These are phyloP conservation scores for Coemansia reversa DNA, from an alignment of 192 early-diverging fungal species.

Conservation along the genomic window DNA sequence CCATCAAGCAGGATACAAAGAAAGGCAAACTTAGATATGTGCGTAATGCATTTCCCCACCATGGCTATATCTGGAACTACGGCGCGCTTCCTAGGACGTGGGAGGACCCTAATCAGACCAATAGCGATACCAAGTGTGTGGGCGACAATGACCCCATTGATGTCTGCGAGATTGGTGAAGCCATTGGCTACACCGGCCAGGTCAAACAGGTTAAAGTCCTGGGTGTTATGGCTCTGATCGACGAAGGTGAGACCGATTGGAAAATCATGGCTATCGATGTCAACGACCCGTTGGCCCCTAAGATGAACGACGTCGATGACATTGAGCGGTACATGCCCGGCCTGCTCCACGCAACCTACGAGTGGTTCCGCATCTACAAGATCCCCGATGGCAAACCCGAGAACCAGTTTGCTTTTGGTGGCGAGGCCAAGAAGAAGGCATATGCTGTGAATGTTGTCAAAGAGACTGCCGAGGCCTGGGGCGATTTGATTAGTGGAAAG, in stretches of 20 bases:
- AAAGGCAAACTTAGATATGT: conserved; percentile 99
- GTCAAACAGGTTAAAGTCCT: conserved; percentile 99
- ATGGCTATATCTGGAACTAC: conserved; percentile 99
- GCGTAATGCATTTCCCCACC: conserved; percentile 98
- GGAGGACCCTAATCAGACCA: conserved; percentile 91
- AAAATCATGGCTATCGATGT: conserved; percentile 98
- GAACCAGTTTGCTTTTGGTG: conserved; percentile 98
- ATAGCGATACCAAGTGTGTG: conserved; percentile 92
- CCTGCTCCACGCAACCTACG: conserved; percentile 92
- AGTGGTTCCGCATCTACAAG: conserved; percentile 99
- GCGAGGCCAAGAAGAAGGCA: conserved; percentile 77
- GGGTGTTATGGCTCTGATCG: conserved; percentile 97
- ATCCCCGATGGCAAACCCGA: conserved; percentile 99
- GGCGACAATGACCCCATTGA: conserved; percentile 99
- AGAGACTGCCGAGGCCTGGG: conserved; percentile 96
- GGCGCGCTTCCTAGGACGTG: conserved; percentile 99
- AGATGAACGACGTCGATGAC: conserved; percentile 98
- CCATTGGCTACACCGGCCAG: conserved; percentile 87
- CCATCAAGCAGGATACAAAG: conserved; percentile 98
- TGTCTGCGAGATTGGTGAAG: conserved; percentile 97
- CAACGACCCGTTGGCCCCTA: conserved; percentile 94
- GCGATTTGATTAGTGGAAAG: conserved; percentile 72
- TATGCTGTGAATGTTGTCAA: conserved; percentile 88
- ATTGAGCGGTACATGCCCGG: conserved; percentile 97
- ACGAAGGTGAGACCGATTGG: conserved; percentile 99